Evolutionary conservation across 2,329 filamentous ascomycete species (phyloP), one percentile per base, ranked within the genome.

Genomic region (Aaosphaeria pasadenensis): DNA sequence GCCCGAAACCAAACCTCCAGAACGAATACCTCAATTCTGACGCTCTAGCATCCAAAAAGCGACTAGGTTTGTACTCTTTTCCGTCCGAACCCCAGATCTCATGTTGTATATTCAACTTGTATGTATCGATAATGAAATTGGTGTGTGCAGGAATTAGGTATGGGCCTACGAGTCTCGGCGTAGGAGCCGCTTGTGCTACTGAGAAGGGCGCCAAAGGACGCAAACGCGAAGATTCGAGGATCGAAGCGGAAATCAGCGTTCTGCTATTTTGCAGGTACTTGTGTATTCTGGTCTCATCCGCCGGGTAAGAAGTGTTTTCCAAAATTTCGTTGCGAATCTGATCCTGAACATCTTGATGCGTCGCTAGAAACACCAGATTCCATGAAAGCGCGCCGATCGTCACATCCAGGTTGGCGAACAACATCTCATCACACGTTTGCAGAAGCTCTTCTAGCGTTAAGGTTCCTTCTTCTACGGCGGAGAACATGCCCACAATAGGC

Each of bases 351-450:
- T 60, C 55, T 0, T 54, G 62, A 46, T 75, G 39, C 2, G 64
- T 60, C 1, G 74, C 73, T 0, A 79, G 57, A 41, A 75, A 71
- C 1, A 75, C 58, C 0, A 74, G 51, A n/a, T 63, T 68, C 74
- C 76, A 79, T 0, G 71, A 70, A 0, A 77, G 42, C 1, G 57
- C 72, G 4, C 72, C 71, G 3, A 67, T 69, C 0, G 74, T 75
- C 6, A 78, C 74, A 49, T 78, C 76, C 1, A 78, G 62, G 48
- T 78, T 77, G 2, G 73, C 75, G 49, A 70, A 78, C 0, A 78
- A 64, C 39, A 67, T 66, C 54, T 78, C 76, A 49, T 78, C 74
- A 5, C 77, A 54, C 0, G 76, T 77, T 30, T 76, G 75, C 1
- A 71, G 56, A 2, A 72, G 44, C 38, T 73, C 48, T 43, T 57